These are phyloP conservation scores for Erythrophleum fordii DNA, from an alignment of 306 rosid species.

Conservation along the genomic window DNA sequence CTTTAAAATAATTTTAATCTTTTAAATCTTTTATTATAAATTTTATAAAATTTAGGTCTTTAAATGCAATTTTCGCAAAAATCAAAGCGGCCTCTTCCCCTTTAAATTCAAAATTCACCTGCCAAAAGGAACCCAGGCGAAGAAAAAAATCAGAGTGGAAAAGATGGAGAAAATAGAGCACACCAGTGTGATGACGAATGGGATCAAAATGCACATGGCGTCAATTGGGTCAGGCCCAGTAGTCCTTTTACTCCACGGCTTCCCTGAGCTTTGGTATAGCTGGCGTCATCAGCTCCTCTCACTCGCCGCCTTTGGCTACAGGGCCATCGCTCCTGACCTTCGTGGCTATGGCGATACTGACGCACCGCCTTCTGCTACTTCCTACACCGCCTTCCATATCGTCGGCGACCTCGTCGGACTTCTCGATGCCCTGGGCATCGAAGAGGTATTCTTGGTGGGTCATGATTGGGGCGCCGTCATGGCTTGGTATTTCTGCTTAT, in stretches of 20 bases:
- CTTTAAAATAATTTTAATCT: no score
- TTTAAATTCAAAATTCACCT: background rate
- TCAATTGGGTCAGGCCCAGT: conserved; percentile 69
- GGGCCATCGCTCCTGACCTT: conserved; percentile 78
- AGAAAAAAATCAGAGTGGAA: background rate
- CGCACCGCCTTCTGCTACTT: conserved; percentile 53
- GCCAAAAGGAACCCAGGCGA: background rate
- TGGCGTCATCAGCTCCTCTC: conserved; percentile 83
- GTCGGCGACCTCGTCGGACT: conserved; percentile 71
- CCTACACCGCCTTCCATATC: conserved; percentile 62
- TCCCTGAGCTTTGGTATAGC: conserved; percentile 77
- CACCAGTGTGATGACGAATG: conserved; percentile 57
- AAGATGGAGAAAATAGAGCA: conserved; percentile 71
- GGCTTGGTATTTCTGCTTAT: conserved; percentile 67
- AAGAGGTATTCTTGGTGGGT: conserved; percentile 66
- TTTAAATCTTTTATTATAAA: no score
- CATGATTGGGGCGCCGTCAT: conserved; percentile 75
- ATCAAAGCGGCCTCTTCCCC: background rate
- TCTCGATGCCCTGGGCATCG: conserved; percentile 56
- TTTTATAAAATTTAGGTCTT: no score
- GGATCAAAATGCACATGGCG: conserved; percentile 74
- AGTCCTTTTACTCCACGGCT: conserved; percentile 68
- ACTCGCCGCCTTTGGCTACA: conserved; percentile 68
- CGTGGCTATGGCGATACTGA: conserved; percentile 80
- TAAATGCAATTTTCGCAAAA: no score